Base-by-base conservation (phyloP, 139 green algal genomes). In the Closterium sp. region DNA sequence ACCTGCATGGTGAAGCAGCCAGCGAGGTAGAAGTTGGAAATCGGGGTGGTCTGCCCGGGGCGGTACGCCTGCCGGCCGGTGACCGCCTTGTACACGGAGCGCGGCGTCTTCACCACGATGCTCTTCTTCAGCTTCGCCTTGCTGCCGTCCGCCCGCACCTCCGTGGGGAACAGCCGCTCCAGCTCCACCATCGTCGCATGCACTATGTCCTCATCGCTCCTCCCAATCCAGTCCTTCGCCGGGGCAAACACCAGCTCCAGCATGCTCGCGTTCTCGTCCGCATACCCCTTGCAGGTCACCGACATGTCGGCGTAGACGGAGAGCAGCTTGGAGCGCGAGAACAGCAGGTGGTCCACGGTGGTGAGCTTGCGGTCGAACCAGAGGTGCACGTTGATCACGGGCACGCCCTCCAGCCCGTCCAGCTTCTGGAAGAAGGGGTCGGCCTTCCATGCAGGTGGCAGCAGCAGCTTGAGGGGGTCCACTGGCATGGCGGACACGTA, bases 351-450 rank as follows among this genome's bases (percentile, higher is more conserved):
- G 95, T 99, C 98, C 84, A 99, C 98, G 0, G 97, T 99, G 23
- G 94, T 97, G 28, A 99, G 95, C 96, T 99, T 99, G 92, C 96
- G 95, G 95, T 99, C 98, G 95, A 99, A 99, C 94, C 94, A 96
- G 87, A 99, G 97, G 96, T 99, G 98, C 88, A 99, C 97, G 96
- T 99, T 99, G 96, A 99, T 99, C 31, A 99, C 98, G 9, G 98
- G 98, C 34, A 99, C 97, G 88, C 98, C 98, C 94, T 97, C 96
- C 90, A 99, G 95, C 88, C 96, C 95, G 43, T 99, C 93, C 16
- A 99, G 92, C 69, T 94, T 94, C 85, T 93, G 93, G 95, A 99
- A 99, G 96, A 97, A 99, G 19, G 95, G 95, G 95, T 97, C 97
- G 3, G 90, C 76, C 87, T 94, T 91, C 98, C 98, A 99, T 21